Percentiles rank a stretch among this genome's conserved stretches.
Conservation (phyloP, 1,284 basidiomycete species). For the Xerocomus amazonicus region DNA sequence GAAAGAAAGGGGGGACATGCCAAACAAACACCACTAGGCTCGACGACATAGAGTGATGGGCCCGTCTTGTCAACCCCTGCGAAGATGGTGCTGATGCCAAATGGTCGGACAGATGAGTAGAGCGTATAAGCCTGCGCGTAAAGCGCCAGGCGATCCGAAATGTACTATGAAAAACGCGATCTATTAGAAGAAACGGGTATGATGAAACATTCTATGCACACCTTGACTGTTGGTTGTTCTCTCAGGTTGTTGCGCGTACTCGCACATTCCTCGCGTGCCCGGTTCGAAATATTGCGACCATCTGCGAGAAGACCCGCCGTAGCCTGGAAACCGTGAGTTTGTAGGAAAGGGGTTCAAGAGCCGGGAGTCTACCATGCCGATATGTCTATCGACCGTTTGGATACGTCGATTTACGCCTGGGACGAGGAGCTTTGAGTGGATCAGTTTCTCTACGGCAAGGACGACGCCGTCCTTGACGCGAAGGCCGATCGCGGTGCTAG, state of each 20-base stretch:
- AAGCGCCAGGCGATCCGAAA: constrained; percentile 82
- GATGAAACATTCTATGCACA: constrained; percentile 35
- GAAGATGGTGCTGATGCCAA: constrained; percentile 91
- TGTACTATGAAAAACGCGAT: constrained; percentile 44
- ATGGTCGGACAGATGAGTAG: constrained; percentile 97
- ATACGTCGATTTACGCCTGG: constrained; percentile 93
- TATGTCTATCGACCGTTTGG: constrained; percentile 89
- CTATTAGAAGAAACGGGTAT: not conserved
- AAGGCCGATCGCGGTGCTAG: constrained; percentile 86
- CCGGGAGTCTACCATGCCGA: constrained; percentile 69
- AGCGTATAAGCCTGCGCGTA: constrained; percentile 97
- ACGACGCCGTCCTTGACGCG: constrained; percentile 93
- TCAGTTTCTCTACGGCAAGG: constrained; percentile 94
- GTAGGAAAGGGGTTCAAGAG: not conserved
- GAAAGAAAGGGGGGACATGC: constrained; percentile 42
- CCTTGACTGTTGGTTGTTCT: constrained; percentile 79
- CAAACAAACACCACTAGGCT: constrained; percentile 93
- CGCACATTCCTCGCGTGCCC: constrained; percentile 82
- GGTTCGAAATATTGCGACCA: constrained; percentile 84
- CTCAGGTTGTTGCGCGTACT: constrained; percentile 77
- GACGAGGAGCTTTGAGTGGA: constrained; percentile 96
- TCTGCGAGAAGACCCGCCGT: constrained; percentile 94
- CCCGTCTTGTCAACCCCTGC: constrained; percentile 89
- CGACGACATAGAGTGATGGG: constrained; percentile 86
- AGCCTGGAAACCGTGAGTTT: constrained; percentile 49